A percentile compares a stretch with the other conserved stretches of the same genome.
phyloP scores from a whole-genome alignment of 228 moss, liverwort and hornwort genomes.

The Sphagnum magellanicum region DNA sequence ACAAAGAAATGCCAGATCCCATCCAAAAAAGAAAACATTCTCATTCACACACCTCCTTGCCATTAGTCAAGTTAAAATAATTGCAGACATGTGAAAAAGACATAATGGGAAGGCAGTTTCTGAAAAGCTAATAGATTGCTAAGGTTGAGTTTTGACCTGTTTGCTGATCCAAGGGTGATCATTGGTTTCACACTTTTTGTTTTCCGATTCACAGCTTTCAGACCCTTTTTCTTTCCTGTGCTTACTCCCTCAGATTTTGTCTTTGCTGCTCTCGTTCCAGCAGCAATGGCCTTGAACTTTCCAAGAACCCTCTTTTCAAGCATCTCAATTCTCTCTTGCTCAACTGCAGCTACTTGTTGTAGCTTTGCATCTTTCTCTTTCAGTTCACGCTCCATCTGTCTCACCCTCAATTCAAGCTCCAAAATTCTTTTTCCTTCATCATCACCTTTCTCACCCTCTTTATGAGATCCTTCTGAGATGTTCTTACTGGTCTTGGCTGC shows the following conservation, averaged over 20 bases:
- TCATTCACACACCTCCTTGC: neutral
- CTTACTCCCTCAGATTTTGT: constrained; percentile 14
- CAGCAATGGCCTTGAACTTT: constrained; percentile 23
- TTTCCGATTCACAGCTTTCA: constrained; percentile 18
- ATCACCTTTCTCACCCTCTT: neutral
- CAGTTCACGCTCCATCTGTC: constrained; percentile 25
- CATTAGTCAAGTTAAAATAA: no score
- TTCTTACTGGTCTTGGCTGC: neutral
- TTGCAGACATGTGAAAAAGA: no score
- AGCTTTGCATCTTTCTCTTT: constrained; percentile 17
- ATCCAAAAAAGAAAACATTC: neutral
- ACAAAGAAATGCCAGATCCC: neutral
- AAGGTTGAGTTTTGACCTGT: constrained; percentile 31
- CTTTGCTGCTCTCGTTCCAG: neutral
- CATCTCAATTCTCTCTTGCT: constrained; percentile 32
- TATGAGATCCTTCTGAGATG: neutral
- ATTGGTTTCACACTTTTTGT: constrained; percentile 17
- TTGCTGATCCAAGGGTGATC: constrained; percentile 50
- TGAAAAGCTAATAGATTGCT: no score
- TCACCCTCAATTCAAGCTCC: constrained; percentile 26
- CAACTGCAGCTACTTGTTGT: constrained; percentile 17
- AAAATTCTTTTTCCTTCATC: constrained; percentile 24
- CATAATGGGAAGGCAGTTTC: no score
- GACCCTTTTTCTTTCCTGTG: constrained; percentile 9
- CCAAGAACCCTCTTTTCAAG: constrained; percentile 52